Evolutionary conservation across 768 basidiomycete species (phyloP), one percentile per base, ranked within the genome.

Genomic region (Trametes punicea): DNA sequence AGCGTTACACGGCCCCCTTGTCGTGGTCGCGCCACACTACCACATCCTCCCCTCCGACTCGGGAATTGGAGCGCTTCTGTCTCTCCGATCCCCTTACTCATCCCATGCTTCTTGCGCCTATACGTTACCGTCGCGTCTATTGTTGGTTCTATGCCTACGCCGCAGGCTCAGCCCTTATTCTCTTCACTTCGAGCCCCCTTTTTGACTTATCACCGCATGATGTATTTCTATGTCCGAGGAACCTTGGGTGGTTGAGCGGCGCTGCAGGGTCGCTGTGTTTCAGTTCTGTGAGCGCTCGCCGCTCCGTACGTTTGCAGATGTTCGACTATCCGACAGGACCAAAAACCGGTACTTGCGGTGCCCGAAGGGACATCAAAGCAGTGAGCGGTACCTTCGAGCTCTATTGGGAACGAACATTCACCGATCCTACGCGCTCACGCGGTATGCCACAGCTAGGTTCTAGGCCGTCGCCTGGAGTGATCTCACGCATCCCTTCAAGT

Each of bases 211-310:
- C 27, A 20, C 21, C 25, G 15, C 18, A 11, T 46, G 45, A 30
- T 25, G 18, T 42, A 33, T 23, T 13, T 13, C 13, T 26, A 46
- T 38, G 20, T 54, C 52, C 52, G 52, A 44, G 52, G 52, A 54
- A 29, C 25, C 34, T 54, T 27, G 34, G 52, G 34, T 38, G 44
- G 26, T 53, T 46, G 44, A 29, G 52, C 52, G 52, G 52, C 44
- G 23, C 9, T 42, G 51, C 13, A 23, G n/a, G 18, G 16, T 21
- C 21, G 23, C n/a, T 23, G 15, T 23, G 34, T 36, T 10, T 38
- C 13, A 46, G 44, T 27, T 38, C 52, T 44, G 26, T 27, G 44
- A 31, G 34, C 46, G 44, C 52, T 46, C 33, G 16, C 34, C 44
- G 33, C 44, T 27, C 13, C n/a, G n/a, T 29, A 29, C n/a, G 18